Base-by-base conservation (phyloP, 2,329 filamentous ascomycete genomes). In the Elsinoe ampelina region DNA sequence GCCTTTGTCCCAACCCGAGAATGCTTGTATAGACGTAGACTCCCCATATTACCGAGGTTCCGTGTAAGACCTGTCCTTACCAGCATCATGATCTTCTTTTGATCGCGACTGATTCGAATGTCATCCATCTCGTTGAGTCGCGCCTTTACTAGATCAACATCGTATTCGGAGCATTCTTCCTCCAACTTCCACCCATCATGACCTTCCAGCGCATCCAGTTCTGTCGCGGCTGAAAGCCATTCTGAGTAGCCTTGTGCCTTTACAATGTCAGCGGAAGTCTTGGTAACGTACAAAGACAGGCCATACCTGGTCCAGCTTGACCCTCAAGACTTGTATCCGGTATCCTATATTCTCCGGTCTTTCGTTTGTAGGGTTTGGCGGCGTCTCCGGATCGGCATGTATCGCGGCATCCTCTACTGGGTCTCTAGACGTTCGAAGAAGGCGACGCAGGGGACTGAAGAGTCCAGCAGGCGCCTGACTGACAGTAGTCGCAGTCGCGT, bases 1-100 rank as follows among this genome's bases (percentile, higher is more conserved):
- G 80, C 77, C 72, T 96, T 96, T 7, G 91, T 95, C 4, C 91
- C 92, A 12, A 89, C 80, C 66, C 93, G 85, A 0, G 87, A 87
- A 67, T 93, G 87, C 57, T 84, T 84, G 72, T 96, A 96, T 1
- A 96, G 77, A 54, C 84, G 80, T 41, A 86, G 79, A 65, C 90
- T 87, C 60, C 87, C 89, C 86, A 96, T 95, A 54, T 86, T 87
- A 6, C 89, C 91, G 8, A 95, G 74, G 63, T 91, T 85, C 43
- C 91, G 84, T 38, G 85, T 89, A 50, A 96, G 72, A 1, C 87
- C 79, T 1, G 89, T 95, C 26, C 91, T 83, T 36, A 95, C 78
- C 36, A 93, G 77, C 65, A 89, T 84, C 65, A 93, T 78, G 85
- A 95, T 93, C 57, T 79, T 77, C 60, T 79, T 80, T 56, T 89